phyloP scores from a whole-genome alignment of 2,329 filamentous ascomycete species.

The Aspergillus oerlinghausenensis region DNA sequence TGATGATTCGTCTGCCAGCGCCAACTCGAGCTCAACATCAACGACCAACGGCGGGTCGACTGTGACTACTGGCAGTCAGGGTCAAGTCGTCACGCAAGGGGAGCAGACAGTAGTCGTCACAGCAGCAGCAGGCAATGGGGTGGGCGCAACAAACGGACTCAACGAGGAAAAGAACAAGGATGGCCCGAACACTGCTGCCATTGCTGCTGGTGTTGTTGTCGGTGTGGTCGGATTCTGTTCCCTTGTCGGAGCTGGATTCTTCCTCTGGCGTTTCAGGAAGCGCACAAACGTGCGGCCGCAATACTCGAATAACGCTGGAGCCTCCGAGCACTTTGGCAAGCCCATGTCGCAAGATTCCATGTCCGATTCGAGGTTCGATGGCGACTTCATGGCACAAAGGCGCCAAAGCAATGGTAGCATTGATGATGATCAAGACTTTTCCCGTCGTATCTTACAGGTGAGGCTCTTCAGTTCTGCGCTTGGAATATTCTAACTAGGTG shows the following conservation, averaged over 20 bases:
- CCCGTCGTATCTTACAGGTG: conserved; percentile 91
- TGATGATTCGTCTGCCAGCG: conserved; percentile 21
- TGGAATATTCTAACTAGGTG: background rate
- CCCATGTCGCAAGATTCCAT: conserved; percentile 62
- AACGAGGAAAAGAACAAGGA: conserved; percentile 20
- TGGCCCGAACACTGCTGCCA: conserved; percentile 69
- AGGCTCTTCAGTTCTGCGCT: conserved; percentile 24
- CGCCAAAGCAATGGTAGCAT: conserved; percentile 93
- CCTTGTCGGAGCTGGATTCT: conserved; percentile 63
- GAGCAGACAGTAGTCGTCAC: conserved; percentile 35
- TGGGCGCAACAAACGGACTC: conserved; percentile 1
- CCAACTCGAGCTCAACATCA: conserved; percentile 18
- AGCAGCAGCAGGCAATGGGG: conserved; percentile 23
- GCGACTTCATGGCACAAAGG: conserved; percentile 72
- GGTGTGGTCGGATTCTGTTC: conserved; percentile 67
- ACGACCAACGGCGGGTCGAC: conserved; percentile 16
- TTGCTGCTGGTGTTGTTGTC: conserved; percentile 83
- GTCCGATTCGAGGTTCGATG: conserved; percentile 80
- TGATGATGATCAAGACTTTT: conserved; percentile 95
- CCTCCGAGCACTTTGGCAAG: conserved; percentile 66
- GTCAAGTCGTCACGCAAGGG: conserved; percentile 18
- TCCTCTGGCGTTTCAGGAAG: conserved; percentile 70
- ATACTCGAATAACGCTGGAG: conserved; percentile 68
- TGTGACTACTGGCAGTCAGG: conserved; percentile 6
- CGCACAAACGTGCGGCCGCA: conserved; percentile 78